Evolutionary conservation across 108 stramenopile species (phyloP), one percentile per base, ranked within the genome.

Genomic region (Seminavis robusta): DNA sequence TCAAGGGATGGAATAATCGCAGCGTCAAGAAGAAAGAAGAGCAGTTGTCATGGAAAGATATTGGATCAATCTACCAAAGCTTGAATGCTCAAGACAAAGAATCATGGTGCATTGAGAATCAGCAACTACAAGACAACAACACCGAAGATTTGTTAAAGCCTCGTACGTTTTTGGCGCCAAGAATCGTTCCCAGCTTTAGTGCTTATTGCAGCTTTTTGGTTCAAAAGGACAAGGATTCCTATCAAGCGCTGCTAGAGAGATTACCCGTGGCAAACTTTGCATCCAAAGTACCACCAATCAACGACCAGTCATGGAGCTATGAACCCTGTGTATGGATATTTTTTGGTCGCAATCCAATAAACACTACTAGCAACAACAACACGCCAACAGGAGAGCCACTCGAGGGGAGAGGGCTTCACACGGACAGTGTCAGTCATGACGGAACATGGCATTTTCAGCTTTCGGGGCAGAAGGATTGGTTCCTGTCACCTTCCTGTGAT

Each of bases 381-480:
- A 40, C 40, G 33, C 24, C 0, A 1, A 32, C 11, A 13, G 16
- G 27, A 34, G 53, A 45, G 20, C 42, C 46, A 13, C 30, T 94
- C 32, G 59, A 61, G 32, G 94, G 94, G 7, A 71, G 94, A 33
- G 81, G 80, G 25, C 88, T 90, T 56, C 94, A 95, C 58, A 95
- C 90, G 0, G 94, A 95, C 69, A 67, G 77, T 9, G 76, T 95
- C 13, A 67, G 78, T 30, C 88, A 90, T 62, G 90, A 92, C 69
- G 94, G 94, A 23, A 95, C 94, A 7, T 92, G 83, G 74, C 90
- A 95, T 69, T 88, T 79, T 69, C 94, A 95, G 51, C 43, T 90
- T 27, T 79, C 80, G 7, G 90, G 94, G 2, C 58, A 49, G 17
- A 95, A 95, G 37, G 50, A 48, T 20, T 95, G 94, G 94, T 39